These are phyloP conservation scores for Quercus agrifolia DNA, from an alignment of 306 rosid genomes.

Conservation along the genomic window DNA sequence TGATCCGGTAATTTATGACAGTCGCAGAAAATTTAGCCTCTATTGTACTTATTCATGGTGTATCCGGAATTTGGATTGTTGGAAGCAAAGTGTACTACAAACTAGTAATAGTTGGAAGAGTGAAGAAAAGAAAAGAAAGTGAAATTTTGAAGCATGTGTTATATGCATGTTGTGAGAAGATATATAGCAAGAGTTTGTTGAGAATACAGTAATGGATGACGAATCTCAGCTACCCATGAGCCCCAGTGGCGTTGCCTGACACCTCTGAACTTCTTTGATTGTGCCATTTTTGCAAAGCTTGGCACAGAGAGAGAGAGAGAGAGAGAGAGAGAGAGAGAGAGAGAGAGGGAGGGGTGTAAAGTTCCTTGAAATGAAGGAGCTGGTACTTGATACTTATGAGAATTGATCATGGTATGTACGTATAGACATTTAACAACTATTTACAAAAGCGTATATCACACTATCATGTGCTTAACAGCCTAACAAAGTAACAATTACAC, in stretches of 20 bases:
- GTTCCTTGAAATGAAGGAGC: slow-evolving; percentile 15
- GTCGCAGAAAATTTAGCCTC: not conserved
- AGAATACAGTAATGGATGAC: slow-evolving; percentile 72
- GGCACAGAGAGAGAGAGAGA: not conserved
- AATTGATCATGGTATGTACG: not conserved
- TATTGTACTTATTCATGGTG: too few relatives aligned
- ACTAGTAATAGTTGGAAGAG: not conserved
- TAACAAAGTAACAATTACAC: too few relatives aligned
- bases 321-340: not conserved
- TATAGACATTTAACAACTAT: not conserved
- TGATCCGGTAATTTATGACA: not conserved
- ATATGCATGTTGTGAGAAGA: not conserved
- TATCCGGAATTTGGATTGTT: too few relatives aligned
- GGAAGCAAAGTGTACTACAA: too few relatives aligned
- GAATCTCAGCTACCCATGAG: slow-evolving; percentile 92
- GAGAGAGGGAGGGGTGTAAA: not conserved
- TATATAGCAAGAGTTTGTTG: slow-evolving; percentile 5
- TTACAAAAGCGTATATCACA: too few relatives aligned
- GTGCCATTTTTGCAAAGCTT: slow-evolving; percentile 42
- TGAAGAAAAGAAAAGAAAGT: not conserved
- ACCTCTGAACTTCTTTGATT: slow-evolving; percentile 74
- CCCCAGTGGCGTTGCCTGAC: slow-evolving; percentile 95
- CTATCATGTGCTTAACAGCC: too few relatives aligned
- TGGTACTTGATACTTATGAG: slow-evolving; percentile 17
- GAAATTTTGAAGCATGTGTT: not conserved